Conservation (phyloP, 441 rosid genomes). For the Jatropha multifida region DNA sequence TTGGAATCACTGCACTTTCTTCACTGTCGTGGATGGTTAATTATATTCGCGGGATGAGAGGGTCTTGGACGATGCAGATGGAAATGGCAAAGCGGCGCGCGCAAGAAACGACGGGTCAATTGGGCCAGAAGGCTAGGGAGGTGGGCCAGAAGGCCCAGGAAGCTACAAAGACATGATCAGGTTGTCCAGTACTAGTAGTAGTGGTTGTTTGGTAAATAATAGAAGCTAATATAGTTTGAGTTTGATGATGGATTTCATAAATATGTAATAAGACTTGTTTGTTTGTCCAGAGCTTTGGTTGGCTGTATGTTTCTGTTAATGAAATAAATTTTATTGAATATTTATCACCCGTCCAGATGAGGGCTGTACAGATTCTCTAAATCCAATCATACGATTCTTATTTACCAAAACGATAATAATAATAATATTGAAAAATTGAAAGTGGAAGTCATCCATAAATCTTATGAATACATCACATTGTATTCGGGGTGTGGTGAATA, state of each 20-base stretch:
- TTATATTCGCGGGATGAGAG: constrained; percentile 32
- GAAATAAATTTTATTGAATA: not conserved
- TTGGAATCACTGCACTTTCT: constrained; percentile 70
- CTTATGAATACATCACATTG: too few relatives aligned
- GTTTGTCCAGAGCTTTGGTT: not conserved
- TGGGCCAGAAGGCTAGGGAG: constrained; percentile 53
- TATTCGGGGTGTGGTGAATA: too few relatives aligned
- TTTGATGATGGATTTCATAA: not conserved
- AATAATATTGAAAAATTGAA: too few relatives aligned
- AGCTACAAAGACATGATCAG: constrained; percentile 9
- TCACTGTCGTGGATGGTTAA: constrained; percentile 57
- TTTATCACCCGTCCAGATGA: too few relatives aligned
- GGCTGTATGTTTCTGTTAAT: not conserved
- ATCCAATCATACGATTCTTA: too few relatives aligned
- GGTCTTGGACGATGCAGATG: constrained; percentile 27
- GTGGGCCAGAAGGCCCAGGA: constrained; percentile 51
- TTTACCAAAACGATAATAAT: too few relatives aligned
- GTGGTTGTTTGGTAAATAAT: not conserved
- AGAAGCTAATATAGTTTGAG: not conserved
- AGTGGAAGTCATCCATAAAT: too few relatives aligned
- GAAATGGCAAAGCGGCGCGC: constrained; percentile 40
- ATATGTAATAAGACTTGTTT: not conserved
- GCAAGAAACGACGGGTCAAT: constrained; percentile 41
- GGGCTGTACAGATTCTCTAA: too few relatives aligned
- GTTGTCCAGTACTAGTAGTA: not conserved